Conservation (phyloP, 306 rosid species). For the Cucurbita ficifolia region DNA sequence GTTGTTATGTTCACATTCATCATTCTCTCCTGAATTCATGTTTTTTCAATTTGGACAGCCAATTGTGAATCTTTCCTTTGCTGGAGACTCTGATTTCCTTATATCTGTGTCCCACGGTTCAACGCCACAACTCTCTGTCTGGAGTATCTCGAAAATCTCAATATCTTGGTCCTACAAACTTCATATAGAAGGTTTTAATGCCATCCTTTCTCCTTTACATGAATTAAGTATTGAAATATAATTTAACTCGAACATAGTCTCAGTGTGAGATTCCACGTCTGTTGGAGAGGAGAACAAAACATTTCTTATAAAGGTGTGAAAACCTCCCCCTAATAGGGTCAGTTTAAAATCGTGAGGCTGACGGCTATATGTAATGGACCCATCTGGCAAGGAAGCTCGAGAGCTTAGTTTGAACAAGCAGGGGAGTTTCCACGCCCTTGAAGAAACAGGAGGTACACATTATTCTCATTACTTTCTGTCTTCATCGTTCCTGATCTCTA, state of each 20-base stretch:
- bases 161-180: constrained; percentile 75
- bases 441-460: constrained; percentile 57
- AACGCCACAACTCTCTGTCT: constrained; percentile 54
- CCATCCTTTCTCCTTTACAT: constrained; percentile 1
- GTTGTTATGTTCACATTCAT: not conserved
- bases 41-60: constrained; percentile 33
- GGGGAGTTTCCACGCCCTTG: constrained; percentile 20
- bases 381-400: constrained; percentile 29
- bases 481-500: not conserved
- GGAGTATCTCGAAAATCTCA: constrained; percentile 55
- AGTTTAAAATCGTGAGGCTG: too few species aligned
- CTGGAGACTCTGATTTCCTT: constrained; percentile 67
- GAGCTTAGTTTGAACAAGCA: constrained; percentile 24
- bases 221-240: not conserved
- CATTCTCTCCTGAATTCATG: not conserved
- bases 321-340: too few species aligned
- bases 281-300: too few species aligned
- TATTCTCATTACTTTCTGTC: not conserved
- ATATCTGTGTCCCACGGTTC: constrained; percentile 58
- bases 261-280: too few species aligned
- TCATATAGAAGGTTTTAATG: constrained; percentile 62
- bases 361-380: constrained; percentile 10
- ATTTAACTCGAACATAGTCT: not conserved
- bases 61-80: constrained; percentile 49
- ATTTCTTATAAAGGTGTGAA: too few species aligned